phyloP scores from a whole-genome alignment of 177 flowering plant genomes.

The Vitis hybrid region DNA sequence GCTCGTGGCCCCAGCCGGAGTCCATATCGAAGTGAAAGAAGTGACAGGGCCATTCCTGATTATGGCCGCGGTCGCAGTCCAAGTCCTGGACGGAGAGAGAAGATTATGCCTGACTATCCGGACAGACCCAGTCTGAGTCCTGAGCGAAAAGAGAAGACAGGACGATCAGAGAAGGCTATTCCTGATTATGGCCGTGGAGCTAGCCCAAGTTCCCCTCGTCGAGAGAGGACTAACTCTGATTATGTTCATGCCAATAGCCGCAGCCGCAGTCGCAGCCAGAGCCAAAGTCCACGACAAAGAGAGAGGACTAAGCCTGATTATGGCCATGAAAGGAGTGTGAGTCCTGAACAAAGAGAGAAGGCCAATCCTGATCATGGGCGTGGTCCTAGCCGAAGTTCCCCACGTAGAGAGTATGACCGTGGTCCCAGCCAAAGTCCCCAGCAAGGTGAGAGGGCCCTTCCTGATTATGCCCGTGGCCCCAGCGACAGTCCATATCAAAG shows the following conservation, averaged over 20 bases:
- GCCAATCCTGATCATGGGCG: constrained; percentile 27
- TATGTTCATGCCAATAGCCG: constrained; percentile 15
- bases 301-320: constrained; percentile 27
- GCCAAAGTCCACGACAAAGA: constrained; percentile 21
- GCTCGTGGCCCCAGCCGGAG: constrained; percentile 14
- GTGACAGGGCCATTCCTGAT: constrained; percentile 26
- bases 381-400: constrained; percentile 22
- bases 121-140: constrained; percentile 25
- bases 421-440: constrained; percentile 27
- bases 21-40: constrained; percentile 11
- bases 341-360: constrained; percentile 20
- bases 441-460: constrained; percentile 25
- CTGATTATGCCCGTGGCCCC: constrained; percentile 29
- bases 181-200: constrained; percentile 30
- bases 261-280: constrained; percentile 7
- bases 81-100: constrained; percentile 21
- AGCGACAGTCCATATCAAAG: constrained; percentile 30
- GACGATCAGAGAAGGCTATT: constrained; percentile 29
- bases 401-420: constrained; percentile 14
- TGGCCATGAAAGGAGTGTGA: constrained; percentile 14
- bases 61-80: constrained; percentile 21
- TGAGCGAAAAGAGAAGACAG: constrained; percentile 19
- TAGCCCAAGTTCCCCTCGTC: constrained; percentile 5
- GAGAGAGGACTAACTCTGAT: too few species aligned
- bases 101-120: background rate